These are phyloP conservation scores for Coemansia sp. DNA, from an alignment of 192 early-diverging fungal genomes.

Conservation along the genomic window DNA sequence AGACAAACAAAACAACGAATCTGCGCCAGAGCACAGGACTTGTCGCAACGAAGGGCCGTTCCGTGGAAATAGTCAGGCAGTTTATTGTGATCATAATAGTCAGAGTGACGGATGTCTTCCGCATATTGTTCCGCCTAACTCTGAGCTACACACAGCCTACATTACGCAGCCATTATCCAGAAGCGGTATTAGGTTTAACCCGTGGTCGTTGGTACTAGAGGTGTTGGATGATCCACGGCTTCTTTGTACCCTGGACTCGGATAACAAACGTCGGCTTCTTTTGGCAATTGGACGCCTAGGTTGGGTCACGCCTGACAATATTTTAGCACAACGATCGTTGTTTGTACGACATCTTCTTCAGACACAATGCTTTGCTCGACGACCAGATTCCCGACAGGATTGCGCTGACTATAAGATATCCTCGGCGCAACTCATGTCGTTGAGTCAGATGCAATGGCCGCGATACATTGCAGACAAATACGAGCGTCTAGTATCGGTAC, in stretches of 20 bases:
- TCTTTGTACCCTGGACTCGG: not conserved
- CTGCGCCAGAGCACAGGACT: not conserved
- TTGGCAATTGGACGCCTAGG: slow-evolving; percentile 21
- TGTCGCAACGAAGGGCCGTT: slow-evolving; percentile 10
- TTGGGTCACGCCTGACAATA: slow-evolving; percentile 28
- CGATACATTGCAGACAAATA: slow-evolving; percentile 32
- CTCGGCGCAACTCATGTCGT: slow-evolving; percentile 19
- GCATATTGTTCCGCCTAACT: slow-evolving; percentile 14
- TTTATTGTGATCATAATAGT: slow-evolving; percentile 2
- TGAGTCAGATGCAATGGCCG: slow-evolving; percentile 43
- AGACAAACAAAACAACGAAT: not conserved
- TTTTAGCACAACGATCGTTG: slow-evolving; percentile 20
- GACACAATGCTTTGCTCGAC: slow-evolving; percentile 3
- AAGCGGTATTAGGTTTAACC: slow-evolving; percentile 26
- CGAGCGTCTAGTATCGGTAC: slow-evolving; percentile 6
- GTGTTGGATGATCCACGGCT: slow-evolving; percentile 37
- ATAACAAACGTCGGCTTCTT: slow-evolving; percentile 8
- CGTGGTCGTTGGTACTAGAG: slow-evolving; percentile 45
- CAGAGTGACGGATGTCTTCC: slow-evolving; percentile 10
- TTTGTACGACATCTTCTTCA: slow-evolving; percentile 18
- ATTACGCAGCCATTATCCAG: slow-evolving; percentile 12
- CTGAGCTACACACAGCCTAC: slow-evolving; percentile 23
- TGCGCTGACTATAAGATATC: slow-evolving; percentile 6
- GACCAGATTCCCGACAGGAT: not conserved
- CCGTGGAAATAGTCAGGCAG: slow-evolving; percentile 15